These are phyloP conservation scores for Colletotrichum salicis DNA, from an alignment of 2,329 filamentous ascomycete genomes.

Conservation along the genomic window DNA sequence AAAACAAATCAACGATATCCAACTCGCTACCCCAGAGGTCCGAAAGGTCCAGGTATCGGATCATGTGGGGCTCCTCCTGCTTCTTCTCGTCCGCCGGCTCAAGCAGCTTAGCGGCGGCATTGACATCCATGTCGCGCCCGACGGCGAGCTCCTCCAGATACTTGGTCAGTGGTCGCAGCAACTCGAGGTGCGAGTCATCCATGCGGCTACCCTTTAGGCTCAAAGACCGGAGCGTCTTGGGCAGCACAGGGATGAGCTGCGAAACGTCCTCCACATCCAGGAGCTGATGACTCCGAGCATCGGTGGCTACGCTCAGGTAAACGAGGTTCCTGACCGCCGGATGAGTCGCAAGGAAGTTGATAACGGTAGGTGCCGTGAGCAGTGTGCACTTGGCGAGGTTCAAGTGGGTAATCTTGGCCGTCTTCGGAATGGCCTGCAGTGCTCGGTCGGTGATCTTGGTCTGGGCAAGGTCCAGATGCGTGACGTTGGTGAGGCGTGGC, in stretches of 20 bases:
- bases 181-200: conserved; percentile 69
- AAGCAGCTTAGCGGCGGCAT: conserved; percentile 75
- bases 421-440: conserved; percentile 75
- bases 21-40: conserved; percentile 74
- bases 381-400: conserved; percentile 81
- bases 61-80: conserved; percentile 61
- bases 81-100: conserved; percentile 55
- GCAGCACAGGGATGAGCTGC: conserved; percentile 72
- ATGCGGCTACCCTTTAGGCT: conserved; percentile 82
- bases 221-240: conserved; percentile 74
- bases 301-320: conserved; percentile 78
- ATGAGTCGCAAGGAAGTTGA: conserved; percentile 77
- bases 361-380: conserved; percentile 72
- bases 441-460: conserved; percentile 80
- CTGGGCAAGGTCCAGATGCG: conserved; percentile 82
- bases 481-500: conserved; percentile 75
- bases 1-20: conserved; percentile 64
- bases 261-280: conserved; percentile 74
- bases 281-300: conserved; percentile 77
- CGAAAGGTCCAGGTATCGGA: conserved; percentile 82
- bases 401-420: conserved; percentile 79
- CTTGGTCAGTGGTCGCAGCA: conserved; percentile 73
- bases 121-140: conserved; percentile 72
- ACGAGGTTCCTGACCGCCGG: conserved; percentile 74
- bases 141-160: conserved; percentile 81